phyloP scores from a whole-genome alignment of 2,329 filamentous ascomycete species.

The Chaetomiaceae sp. region DNA sequence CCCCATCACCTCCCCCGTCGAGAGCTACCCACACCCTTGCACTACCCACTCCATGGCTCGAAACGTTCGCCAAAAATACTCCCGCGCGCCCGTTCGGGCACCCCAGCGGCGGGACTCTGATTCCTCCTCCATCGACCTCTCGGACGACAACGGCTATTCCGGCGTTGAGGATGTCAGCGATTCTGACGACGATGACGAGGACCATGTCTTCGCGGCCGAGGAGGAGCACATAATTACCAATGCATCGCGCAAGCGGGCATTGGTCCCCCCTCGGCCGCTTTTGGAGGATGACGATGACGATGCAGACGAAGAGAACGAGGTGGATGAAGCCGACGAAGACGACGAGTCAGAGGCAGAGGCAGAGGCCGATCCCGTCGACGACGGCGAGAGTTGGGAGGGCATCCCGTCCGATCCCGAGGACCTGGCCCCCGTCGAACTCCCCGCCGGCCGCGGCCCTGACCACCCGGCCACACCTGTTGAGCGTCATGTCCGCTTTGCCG shows the following conservation, averaged over 20 bases:
- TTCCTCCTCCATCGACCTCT: conserved; percentile 52
- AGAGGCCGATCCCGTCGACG: conserved; percentile 48
- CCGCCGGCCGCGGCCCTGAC: conserved; percentile 20
- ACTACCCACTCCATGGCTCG: conserved; percentile 40
- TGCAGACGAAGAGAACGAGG: conserved; percentile 10
- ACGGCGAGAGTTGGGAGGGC: conserved; percentile 39
- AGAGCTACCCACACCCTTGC: neutral
- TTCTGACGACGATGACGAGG: conserved; percentile 70
- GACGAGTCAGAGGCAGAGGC: conserved; percentile 39
- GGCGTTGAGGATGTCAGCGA: conserved; percentile 75
- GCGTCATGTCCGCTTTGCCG: conserved; percentile 69
- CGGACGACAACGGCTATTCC: conserved; percentile 65
- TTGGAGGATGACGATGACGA: conserved; percentile 33
- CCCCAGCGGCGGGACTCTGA: conserved; percentile 45
- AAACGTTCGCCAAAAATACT: conserved; percentile 45
- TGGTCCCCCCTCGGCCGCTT: conserved; percentile 47
- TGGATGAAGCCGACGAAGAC: conserved; percentile 33
- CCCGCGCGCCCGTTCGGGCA: conserved; percentile 38
- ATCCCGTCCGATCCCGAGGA: conserved; percentile 39
- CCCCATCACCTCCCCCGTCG: conserved; percentile 10
- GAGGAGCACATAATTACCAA: conserved; percentile 63
- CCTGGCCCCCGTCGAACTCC: conserved; percentile 27
- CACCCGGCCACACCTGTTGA: conserved; percentile 30
- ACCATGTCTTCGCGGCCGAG: conserved; percentile 71
- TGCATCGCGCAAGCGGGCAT: conserved; percentile 33